A percentile compares a stretch with the other conserved stretches of the same genome.
Evolutionary conservation across 345 rosid genomes (phyloP).

Genomic region (Pugionium dolabratum): DNA sequence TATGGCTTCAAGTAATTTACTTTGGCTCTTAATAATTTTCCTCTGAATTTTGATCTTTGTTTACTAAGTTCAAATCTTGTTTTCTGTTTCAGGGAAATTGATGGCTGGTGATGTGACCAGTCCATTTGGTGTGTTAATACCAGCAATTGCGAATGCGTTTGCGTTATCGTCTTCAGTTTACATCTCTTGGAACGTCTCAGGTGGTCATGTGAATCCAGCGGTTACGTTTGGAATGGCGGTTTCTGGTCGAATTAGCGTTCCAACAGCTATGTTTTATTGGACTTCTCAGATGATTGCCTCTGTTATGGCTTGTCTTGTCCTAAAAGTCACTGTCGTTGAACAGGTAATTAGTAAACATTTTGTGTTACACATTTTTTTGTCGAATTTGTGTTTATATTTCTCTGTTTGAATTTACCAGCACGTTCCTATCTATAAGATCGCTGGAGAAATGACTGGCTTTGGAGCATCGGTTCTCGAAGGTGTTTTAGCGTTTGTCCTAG

Average conservation of each 20-base stretch:
- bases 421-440: slow-evolving; percentile 59
- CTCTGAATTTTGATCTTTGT: background rate
- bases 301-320: slow-evolving; percentile 72
- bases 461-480: slow-evolving; percentile 89
- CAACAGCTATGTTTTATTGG: slow-evolving; percentile 88
- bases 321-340: slow-evolving; percentile 56
- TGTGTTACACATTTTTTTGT: background rate
- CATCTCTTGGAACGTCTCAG: slow-evolving; percentile 64
- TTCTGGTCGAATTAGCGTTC: slow-evolving; percentile 70
- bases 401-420: slow-evolving; percentile 39
- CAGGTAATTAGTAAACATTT: slow-evolving; percentile 43
- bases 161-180: slow-evolving; percentile 70
- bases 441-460: slow-evolving; percentile 85
- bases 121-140: slow-evolving; percentile 56
- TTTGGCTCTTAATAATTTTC: background rate
- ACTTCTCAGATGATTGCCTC: slow-evolving; percentile 80
- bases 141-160: slow-evolving; percentile 70
- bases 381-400: background rate
- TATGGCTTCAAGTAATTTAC: slow-evolving; percentile 64
- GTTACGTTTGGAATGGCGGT: slow-evolving; percentile 86
- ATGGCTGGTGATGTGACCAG: slow-evolving; percentile 54
- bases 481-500: slow-evolving; percentile 64
- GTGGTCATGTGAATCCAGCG: slow-evolving; percentile 93
- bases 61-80: background rate
- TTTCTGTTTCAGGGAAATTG: slow-evolving; percentile 50